Evolutionary conservation across 352 stramenopile genomes (phyloP).

Genomic region (Pythium oligandrum): DNA sequence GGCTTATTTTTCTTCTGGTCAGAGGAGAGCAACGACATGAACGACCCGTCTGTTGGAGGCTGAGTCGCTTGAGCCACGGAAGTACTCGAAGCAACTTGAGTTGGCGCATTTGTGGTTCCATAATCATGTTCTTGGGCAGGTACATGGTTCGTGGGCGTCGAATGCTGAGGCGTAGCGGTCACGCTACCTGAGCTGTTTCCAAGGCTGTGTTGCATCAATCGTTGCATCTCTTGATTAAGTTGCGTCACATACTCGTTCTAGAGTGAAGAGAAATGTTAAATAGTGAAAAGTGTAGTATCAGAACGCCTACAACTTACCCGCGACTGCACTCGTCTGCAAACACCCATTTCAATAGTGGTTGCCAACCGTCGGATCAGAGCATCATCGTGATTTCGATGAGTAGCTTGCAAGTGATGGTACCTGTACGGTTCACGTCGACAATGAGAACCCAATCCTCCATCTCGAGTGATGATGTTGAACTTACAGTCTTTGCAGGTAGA

Average conservation of each 20-base stretch:
- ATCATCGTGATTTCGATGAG: neutral
- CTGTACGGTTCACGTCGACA: too few relatives aligned
- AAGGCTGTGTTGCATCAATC: constrained; percentile 52
- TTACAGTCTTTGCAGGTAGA: constrained; percentile 43
- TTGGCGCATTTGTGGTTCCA: too few relatives aligned
- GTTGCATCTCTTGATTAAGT: constrained; percentile 60
- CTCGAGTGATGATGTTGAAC: constrained; percentile 35
- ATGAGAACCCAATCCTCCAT: constrained; percentile 24
- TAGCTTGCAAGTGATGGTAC: too few relatives aligned
- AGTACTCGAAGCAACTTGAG: too few relatives aligned
- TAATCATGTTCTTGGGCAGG: too few relatives aligned
- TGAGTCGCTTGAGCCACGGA: too few relatives aligned
- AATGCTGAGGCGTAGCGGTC: too few relatives aligned
- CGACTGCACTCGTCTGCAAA: constrained; percentile 36
- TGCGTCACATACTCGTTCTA: constrained; percentile 49
- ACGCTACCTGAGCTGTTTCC: constrained; percentile 5
- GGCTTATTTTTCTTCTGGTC: neutral
- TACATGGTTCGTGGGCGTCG: too few relatives aligned
- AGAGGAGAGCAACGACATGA: constrained; percentile 22
- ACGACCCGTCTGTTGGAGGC: constrained; percentile 12
- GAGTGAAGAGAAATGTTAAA: constrained; percentile 4
- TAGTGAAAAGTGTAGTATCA: neutral
- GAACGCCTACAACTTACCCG: constrained; percentile 21
- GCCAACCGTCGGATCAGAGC: neutral
- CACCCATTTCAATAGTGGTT: neutral